Evolutionary conservation across 805 yeast species (phyloP), one percentile per base, ranked within the genome.

Genomic region (Teunomyces stri): DNA sequence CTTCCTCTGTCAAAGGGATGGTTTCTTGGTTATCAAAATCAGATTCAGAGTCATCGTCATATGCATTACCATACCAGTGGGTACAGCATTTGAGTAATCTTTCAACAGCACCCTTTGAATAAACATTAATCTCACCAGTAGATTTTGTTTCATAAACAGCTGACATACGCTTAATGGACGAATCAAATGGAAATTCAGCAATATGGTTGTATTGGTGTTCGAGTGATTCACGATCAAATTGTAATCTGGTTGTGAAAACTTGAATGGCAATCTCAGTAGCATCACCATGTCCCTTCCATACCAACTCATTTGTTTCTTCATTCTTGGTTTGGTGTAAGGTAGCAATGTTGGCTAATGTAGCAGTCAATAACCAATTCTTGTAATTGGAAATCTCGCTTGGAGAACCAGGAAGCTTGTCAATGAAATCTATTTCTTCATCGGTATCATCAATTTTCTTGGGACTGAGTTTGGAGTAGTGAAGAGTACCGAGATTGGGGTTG

Each of bases 221-320:
- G 51, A 76, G 60, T 7, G 54, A 55, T 11, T 70, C 69, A 56
- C 87, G 75, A 18, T 76, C 74, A 51, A 66, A 71, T 27, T 75
- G 76, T 51, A 84, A 68, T 57, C 90, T 78, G 10, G 82, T 68
- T 18, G 84, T 78, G 59, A 85, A 87, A 0, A 88, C 92, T 59
- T 87, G 92, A 51, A 89, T 84, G 3, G 96, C 95, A 58, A 86
- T 83, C 68, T 89, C 96, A 2, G 96, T 89, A 36, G 96, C 92
- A 61, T 89, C 96, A 50, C 96, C 96, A 43, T 82, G 84, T 7
- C 89, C 90, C 55, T 78, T 80, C 95, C 95, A 88, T 3, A 56
- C 61, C 12, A 65, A 51, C 12, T 74, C 78, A 15, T 67, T 64
- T 27, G 76, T 76, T 13, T 70, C 73, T 33, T 56, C 63, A 18